Evolutionary conservation across 495 filamentous ascomycete species (phyloP).

Genomic region (Aspergillus hancockii): DNA sequence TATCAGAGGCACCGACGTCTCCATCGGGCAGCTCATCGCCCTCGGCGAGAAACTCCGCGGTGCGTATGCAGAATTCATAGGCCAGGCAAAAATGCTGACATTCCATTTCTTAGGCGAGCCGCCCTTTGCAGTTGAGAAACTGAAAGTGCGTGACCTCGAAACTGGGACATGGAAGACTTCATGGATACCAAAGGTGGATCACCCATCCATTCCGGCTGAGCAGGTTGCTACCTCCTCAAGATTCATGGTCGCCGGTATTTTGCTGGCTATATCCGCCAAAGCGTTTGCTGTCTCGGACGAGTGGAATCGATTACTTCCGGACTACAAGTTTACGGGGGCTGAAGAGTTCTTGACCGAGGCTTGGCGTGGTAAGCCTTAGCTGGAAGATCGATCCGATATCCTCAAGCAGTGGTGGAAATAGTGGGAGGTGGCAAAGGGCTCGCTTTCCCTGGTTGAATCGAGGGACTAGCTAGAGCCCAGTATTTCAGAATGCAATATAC

Average conservation of each 20-base stretch:
- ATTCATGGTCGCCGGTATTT: constrained; percentile 36
- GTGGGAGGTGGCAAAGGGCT: too few species aligned
- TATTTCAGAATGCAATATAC: too few species aligned
- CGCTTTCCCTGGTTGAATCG: too few species aligned
- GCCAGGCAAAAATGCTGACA: too few species aligned
- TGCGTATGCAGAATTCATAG: too few species aligned
- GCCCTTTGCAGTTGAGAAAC: constrained; percentile 40
- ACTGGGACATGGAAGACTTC: too few species aligned
- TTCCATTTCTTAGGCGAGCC: too few species aligned
- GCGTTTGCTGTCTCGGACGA: constrained; percentile 49
- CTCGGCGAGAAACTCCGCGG: constrained; percentile 54
- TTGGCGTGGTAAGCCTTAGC: constrained; percentile 45
- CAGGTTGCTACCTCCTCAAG: constrained; percentile 34
- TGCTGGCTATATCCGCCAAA: constrained; percentile 40
- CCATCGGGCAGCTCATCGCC: constrained; percentile 42
- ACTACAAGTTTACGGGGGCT: constrained; percentile 48
- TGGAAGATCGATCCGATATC: too few species aligned
- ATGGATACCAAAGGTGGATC: constrained; percentile 42
- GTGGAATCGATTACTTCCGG: constrained; percentile 54
- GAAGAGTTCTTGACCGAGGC: constrained; percentile 49
- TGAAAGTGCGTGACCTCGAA: too few species aligned
- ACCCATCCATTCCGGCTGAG: constrained; percentile 45
- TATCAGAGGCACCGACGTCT: constrained; percentile 47
- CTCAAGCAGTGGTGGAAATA: too few species aligned
- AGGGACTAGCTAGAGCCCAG: too few species aligned